phyloP scores from a whole-genome alignment of 805 yeast species.

The Pichia phayaonensis region DNA sequence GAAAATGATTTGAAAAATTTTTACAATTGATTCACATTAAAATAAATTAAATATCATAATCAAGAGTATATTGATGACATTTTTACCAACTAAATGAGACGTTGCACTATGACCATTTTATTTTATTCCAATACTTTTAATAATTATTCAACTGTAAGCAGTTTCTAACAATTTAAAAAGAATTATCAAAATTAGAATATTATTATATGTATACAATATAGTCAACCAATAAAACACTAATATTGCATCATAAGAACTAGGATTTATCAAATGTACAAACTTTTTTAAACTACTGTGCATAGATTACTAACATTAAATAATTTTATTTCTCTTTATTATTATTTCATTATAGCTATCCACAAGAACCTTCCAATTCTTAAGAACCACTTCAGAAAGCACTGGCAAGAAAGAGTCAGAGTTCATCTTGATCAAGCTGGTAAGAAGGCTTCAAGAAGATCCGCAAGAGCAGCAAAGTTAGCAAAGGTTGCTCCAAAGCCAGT shows the following conservation, averaged over 20 bases:
- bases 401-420: constrained; percentile 99
- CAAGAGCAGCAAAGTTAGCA: constrained; percentile 93
- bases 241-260: not conserved
- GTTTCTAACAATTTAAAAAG: not conserved
- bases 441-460: constrained; percentile 93
- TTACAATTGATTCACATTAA: not conserved
- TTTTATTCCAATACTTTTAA: not conserved
- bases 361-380: constrained; percentile 98
- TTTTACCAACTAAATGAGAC: too few relatives aligned
- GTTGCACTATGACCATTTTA: not conserved
- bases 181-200: not conserved
- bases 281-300: not conserved
- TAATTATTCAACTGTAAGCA: not conserved
- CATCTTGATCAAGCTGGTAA: constrained; percentile 99
- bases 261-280: not conserved
- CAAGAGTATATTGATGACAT: not conserved
- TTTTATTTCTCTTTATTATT: not conserved
- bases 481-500: constrained; percentile 95
- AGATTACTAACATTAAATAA: constrained; percentile 15
- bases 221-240: too few relatives aligned
- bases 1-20: not conserved
- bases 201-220: too few relatives aligned
- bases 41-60: too few relatives aligned
- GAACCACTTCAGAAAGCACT: constrained; percentile 99
- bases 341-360: constrained; percentile 68